Conservation (phyloP, 768 basidiomycete genomes). For the Pholiota conissans region DNA sequence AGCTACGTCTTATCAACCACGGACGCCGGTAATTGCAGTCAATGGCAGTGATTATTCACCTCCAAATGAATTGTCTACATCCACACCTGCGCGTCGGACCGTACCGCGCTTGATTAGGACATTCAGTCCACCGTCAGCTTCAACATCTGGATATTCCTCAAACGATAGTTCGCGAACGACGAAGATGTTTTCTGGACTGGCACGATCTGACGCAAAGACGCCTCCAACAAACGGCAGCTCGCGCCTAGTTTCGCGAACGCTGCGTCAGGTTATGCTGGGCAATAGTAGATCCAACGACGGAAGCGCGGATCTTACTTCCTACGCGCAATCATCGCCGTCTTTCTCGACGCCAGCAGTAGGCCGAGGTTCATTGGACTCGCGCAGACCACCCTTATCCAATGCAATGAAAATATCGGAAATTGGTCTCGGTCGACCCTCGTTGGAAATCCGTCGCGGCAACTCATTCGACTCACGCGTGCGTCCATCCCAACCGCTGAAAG, state of each 20-base stretch:
- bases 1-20: conserved; percentile 11
- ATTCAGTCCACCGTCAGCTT: conserved; percentile 12
- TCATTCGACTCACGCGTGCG: conserved; percentile 20
- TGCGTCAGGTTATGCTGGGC: conserved; percentile 25
- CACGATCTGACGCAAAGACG: conserved; percentile 2
- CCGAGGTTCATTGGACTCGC: conserved; percentile 22
- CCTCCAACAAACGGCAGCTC: background rate
- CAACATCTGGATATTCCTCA: background rate
- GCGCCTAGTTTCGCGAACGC: conserved; percentile 14
- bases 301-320: background rate
- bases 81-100: conserved; percentile 13
- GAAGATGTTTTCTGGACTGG: conserved; percentile 3
- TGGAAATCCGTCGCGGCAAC: conserved; percentile 20
- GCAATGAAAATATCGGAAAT: conserved; percentile 14
- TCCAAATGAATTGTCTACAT: conserved; percentile 15
- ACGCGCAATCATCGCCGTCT: background rate
- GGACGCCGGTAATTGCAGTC: conserved; percentile 13
- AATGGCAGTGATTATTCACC: conserved; percentile 14
- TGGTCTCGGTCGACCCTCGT: conserved; percentile 24
- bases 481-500: background rate
- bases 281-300: background rate
- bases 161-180: background rate
- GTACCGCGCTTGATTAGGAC: conserved; percentile 12
- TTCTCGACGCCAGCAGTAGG: background rate
- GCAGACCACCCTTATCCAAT: conserved; percentile 11